These are phyloP conservation scores for Neonectria sp. DNA, from an alignment of 2,329 filamentous ascomycete genomes.

Conservation along the genomic window DNA sequence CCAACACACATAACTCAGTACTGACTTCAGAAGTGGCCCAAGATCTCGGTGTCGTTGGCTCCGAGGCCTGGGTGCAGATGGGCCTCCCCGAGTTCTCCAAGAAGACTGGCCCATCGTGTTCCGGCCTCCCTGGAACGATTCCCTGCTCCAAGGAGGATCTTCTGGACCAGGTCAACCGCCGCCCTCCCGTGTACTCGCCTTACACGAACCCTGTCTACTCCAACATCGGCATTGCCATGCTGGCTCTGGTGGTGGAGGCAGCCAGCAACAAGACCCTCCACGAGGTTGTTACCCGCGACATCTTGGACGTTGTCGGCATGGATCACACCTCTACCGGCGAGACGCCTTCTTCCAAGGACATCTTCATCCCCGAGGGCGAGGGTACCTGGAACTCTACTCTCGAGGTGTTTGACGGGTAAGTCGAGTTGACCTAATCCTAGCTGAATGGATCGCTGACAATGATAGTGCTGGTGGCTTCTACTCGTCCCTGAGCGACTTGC, in stretches of 20 bases:
- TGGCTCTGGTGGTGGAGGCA: constrained; percentile 62
- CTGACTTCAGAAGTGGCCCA: constrained; percentile 48
- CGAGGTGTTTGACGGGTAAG: constrained; percentile 55
- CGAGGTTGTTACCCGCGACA: constrained; percentile 55
- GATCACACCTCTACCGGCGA: constrained; percentile 55
- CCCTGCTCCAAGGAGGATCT: constrained; percentile 51
- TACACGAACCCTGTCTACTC: constrained; percentile 64
- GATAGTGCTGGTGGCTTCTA: constrained; percentile 57
- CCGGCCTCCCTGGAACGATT: constrained; percentile 52
- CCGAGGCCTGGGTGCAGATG: constrained; percentile 47
- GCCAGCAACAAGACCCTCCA: constrained; percentile 58
- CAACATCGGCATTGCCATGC: constrained; percentile 61
- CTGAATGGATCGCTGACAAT: neutral
- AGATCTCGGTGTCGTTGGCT: constrained; percentile 50
- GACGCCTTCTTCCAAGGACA: constrained; percentile 49
- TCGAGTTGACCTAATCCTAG: rapidly evolving
- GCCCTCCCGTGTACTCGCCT: constrained; percentile 58
- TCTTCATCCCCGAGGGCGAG: constrained; percentile 56
- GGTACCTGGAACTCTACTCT: constrained; percentile 52
- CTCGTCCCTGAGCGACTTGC: constrained; percentile 59
- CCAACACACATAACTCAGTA: neutral
- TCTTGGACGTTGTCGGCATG: constrained; percentile 61
- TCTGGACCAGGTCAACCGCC: constrained; percentile 45
- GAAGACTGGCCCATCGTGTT: constrained; percentile 50
- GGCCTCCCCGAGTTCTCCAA: constrained; percentile 52